A percentile compares a stretch with the other conserved stretches of the same genome.
Evolutionary conservation across 306 rosid genomes (phyloP).

Genomic region (Mimosa bimucronata): DNA sequence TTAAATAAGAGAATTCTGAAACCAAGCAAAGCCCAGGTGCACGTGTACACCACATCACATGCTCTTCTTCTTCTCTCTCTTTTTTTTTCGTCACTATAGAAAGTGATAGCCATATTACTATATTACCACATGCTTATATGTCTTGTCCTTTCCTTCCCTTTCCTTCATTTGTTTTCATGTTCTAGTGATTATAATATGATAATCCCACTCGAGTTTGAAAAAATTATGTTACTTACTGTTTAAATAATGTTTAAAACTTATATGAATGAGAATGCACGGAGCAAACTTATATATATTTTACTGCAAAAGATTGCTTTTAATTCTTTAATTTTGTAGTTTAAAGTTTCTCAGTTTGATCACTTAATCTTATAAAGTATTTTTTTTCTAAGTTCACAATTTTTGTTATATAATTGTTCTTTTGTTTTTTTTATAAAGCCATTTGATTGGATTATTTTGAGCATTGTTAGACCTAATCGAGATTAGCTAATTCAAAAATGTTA

Average conservation of each 20-base stretch:
- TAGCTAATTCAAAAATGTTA: no score
- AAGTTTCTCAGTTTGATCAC: no score
- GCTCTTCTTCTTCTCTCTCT: constrained; percentile 34
- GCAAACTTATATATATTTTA: not conserved
- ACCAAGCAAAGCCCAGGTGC: constrained; percentile 36
- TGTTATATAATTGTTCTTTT: no score
- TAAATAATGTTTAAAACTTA: no score
- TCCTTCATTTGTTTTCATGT: not conserved
- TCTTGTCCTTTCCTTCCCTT: constrained; percentile 24
- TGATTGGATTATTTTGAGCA: no score
- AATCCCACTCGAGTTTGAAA: not conserved
- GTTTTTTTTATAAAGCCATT: no score
- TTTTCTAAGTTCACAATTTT: no score
- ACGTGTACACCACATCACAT: constrained; percentile 72
- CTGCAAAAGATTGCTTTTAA: no score
- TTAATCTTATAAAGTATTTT: no score
- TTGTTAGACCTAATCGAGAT: no score
- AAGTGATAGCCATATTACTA: not conserved
- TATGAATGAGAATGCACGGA: not conserved
- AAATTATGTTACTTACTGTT: no score
- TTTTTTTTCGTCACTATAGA: not conserved
- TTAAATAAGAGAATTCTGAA: not conserved
- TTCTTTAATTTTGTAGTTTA: no score
- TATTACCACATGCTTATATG: constrained; percentile 10
- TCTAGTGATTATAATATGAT: not conserved